Conservation (phyloP, 164 flowering plant genomes). For the Dillenia turbinata region DNA sequence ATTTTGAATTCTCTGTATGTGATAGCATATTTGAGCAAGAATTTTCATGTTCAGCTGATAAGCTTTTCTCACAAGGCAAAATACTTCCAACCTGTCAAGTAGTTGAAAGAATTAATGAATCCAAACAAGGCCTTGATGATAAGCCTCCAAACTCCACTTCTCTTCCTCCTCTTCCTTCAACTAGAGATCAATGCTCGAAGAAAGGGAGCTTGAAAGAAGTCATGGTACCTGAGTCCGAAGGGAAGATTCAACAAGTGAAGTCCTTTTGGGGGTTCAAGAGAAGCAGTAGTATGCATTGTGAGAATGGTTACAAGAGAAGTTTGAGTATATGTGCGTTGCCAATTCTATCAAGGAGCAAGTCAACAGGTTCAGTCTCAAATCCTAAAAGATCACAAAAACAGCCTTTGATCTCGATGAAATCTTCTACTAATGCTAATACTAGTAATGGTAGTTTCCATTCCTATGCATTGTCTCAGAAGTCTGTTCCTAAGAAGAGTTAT, state of each 20-base stretch:
- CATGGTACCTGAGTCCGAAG: conserved; percentile 34
- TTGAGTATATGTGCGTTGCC: conserved; percentile 23
- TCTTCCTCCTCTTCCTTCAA: conserved; percentile 1
- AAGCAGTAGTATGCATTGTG: conserved; percentile 69
- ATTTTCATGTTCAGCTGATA: conserved; percentile 50
- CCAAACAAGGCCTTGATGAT: conserved; percentile 1
- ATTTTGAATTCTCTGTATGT: conserved; percentile 55
- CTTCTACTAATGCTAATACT: too few species aligned
- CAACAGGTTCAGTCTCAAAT: conserved; percentile 69
- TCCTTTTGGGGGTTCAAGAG: conserved; percentile 71
- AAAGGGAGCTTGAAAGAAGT: conserved; percentile 58
- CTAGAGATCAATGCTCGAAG: conserved; percentile 13
- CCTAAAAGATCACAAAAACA: conserved; percentile 39
- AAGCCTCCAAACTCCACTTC: not conserved
- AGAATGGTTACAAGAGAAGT: conserved; percentile 21
- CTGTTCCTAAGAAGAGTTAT: conserved; percentile 20
- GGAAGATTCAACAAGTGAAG: conserved; percentile 18
- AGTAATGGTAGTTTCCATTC: too few species aligned
- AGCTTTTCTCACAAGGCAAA: conserved; percentile 72
- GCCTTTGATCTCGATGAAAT: conserved; percentile 14
- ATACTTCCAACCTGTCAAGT: conserved; percentile 43
- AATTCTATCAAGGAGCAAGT: conserved; percentile 60
- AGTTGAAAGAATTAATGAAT: conserved; percentile 14
- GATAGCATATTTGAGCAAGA: conserved; percentile 24
- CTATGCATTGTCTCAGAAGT: too few species aligned